phyloP scores from a whole-genome alignment of 1,284 basidiomycete species.

The Puccinia novopanici region DNA sequence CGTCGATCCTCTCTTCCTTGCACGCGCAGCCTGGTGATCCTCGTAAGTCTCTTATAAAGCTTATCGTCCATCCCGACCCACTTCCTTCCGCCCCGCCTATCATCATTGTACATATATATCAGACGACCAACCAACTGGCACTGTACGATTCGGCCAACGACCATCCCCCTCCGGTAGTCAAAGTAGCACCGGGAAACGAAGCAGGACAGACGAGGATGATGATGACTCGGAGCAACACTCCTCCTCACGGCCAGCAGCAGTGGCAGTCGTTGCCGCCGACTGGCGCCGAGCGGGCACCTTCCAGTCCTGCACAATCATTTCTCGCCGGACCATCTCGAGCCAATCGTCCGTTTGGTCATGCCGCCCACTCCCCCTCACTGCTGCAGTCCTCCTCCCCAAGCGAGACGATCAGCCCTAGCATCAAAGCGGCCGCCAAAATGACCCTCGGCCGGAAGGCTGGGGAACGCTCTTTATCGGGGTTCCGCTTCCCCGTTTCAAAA shows the following conservation, averaged over 20 bases:
- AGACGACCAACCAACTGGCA: background rate
- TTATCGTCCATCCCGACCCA: too few species aligned
- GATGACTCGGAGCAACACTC: background rate
- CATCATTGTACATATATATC: background rate
- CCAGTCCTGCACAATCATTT: background rate
- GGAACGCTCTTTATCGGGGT: slow-evolving; percentile 40
- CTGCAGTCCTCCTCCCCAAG: slow-evolving; percentile 26
- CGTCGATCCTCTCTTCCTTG: too few species aligned
- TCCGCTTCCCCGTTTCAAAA: slow-evolving; percentile 37
- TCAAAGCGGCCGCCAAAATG: slow-evolving; percentile 41
- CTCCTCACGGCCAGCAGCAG: slow-evolving; percentile 10
- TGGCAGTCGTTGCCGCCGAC: background rate
- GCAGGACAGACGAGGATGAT: slow-evolving; percentile 43
- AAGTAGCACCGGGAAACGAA: slow-evolving; percentile 47
- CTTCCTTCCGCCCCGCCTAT: too few species aligned
- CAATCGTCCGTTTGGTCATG: background rate
- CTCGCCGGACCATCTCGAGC: background rate
- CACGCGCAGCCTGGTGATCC: too few species aligned
- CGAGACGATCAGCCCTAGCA: slow-evolving; percentile 34
- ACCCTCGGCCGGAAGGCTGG: slow-evolving; percentile 47
- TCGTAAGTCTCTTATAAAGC: too few species aligned
- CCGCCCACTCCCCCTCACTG: background rate
- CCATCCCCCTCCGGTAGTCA: slow-evolving; percentile 32
- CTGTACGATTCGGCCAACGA: background rate
- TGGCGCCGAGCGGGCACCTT: background rate